These are phyloP conservation scores for Chlamydomonas eustigma DNA, from an alignment of 139 green algal genomes.

Conservation along the genomic window DNA sequence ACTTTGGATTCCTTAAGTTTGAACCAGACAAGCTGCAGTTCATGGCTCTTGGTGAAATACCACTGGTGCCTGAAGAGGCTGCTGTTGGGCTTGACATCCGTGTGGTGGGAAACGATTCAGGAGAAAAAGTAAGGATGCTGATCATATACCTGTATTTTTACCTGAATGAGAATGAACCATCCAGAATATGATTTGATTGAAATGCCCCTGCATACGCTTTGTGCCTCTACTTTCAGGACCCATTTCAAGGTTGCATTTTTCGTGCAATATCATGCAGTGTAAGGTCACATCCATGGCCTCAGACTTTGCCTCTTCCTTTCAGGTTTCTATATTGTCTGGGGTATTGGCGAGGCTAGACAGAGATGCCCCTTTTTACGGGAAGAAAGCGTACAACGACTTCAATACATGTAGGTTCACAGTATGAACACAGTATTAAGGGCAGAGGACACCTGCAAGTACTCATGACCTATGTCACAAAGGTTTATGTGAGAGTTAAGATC, in stretches of 20 bases:
- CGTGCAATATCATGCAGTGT: too few species aligned
- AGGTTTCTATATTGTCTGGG: slow-evolving; percentile 85
- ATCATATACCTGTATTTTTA: too few species aligned
- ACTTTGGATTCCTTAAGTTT: slow-evolving; percentile 81
- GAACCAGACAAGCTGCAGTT: slow-evolving; percentile 57
- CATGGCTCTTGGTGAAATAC: slow-evolving; percentile 49
- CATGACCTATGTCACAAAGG: too few species aligned
- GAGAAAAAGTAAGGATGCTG: slow-evolving; percentile 68
- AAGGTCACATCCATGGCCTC: too few species aligned
- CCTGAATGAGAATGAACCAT: too few species aligned
- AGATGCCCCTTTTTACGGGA: slow-evolving; percentile 76
- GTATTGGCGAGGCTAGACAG: slow-evolving; percentile 85
- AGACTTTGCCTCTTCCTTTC: neutral
- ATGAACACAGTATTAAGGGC: too few species aligned
- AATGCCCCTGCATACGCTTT: too few species aligned
- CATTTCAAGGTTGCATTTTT: too few species aligned
- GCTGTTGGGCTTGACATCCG: slow-evolving; percentile 84
- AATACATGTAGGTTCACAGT: slow-evolving; percentile 75
- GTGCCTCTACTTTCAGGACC: too few species aligned
- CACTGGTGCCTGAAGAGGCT: slow-evolving; percentile 71
- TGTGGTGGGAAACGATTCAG: slow-evolving; percentile 87
- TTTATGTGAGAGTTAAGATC: too few species aligned
- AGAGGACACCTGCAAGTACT: too few species aligned
- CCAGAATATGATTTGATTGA: too few species aligned
- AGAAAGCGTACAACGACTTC: slow-evolving; percentile 87